Base-by-base conservation (phyloP, 352 stramenopile genomes). In the Phytopythium vexans region DNA sequence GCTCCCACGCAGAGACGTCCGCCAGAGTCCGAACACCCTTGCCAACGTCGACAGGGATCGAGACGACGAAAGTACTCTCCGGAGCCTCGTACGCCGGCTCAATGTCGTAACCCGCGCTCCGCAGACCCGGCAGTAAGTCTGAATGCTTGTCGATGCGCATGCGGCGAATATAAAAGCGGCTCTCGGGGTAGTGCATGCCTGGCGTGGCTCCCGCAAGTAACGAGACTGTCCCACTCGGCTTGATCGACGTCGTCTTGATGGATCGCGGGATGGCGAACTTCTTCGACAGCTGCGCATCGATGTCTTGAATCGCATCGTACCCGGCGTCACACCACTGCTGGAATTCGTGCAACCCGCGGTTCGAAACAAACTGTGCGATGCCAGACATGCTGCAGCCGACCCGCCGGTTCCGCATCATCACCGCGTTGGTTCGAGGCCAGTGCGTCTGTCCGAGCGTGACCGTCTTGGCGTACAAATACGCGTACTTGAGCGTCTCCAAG, bases 211-310 rank as follows among this genome's bases (percentile, higher is more conserved):
- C 92, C 0, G 90, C 92, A 37, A 98, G 78, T 21, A 98, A 70
- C 16, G 88, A 97, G 16, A 98, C 92, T 0, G 92, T 98, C 9
- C 92, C 92, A 49, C 82, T 92, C 1, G 77, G 80, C 50, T 91
- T 98, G 47, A 98, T 87, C 11, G 77, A 97, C 3, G 92, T 98
- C 16, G 88, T 97, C 73, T 98, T 98, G 57, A 98, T 97, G 12
- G 86, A 97, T 15, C 68, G 64, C 32, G 88, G 85, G 45, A 97
- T 88, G 21, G 67, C 79, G 44, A 97, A 78, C 37, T 71, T 81
- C 50, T 80, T 64, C 38, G 80, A 94, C 38, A 90, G 77, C 43
- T 72, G 41, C 4, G 72, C 48, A 49, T 97, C 89, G 59, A 76
- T 84, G 42, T 67, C 40, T 58, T 96, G 83, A 31, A 97, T 77